These are phyloP conservation scores for Diaporthe sp. DNA, from an alignment of 2,329 filamentous ascomycete species.

Conservation along the genomic window DNA sequence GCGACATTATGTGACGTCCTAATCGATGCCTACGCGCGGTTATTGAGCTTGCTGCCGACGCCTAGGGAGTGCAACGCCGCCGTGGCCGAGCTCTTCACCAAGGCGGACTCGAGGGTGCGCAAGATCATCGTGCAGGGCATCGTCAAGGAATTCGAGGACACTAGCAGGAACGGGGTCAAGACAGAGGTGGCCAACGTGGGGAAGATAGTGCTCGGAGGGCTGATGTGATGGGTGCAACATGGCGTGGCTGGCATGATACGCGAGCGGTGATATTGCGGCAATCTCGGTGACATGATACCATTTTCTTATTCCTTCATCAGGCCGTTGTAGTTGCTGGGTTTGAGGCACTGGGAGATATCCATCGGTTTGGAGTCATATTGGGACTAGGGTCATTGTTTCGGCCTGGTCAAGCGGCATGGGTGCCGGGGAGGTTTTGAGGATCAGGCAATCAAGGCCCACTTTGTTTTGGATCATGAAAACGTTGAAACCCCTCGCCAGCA, in stretches of 20 bases:
- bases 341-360: slow-evolving; percentile 37
- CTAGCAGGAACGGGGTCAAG: slow-evolving; percentile 80
- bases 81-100: slow-evolving; percentile 88
- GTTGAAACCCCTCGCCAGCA: neutral
- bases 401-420: slow-evolving; percentile 11
- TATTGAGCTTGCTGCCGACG: slow-evolving; percentile 81
- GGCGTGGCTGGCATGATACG: neutral
- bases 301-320: slow-evolving; percentile 32
- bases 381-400: slow-evolving; percentile 4
- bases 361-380: slow-evolving; percentile 20
- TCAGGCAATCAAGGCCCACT: neutral
- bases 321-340: slow-evolving; percentile 32
- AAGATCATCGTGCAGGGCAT: slow-evolving; percentile 91
- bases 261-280: neutral
- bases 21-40: slow-evolving; percentile 89
- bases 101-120: slow-evolving; percentile 86
- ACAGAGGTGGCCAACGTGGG: slow-evolving; percentile 87
- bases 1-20: slow-evolving; percentile 94
- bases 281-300: slow-evolving; percentile 37
- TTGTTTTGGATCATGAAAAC: slow-evolving; percentile 7
- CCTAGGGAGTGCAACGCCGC: slow-evolving; percentile 78
- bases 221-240: slow-evolving; percentile 69
- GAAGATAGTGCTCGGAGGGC: slow-evolving; percentile 88
- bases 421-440: neutral
- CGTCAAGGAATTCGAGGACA: slow-evolving; percentile 94